Percentiles rank a stretch among this genome's conserved stretches.
phyloP scores from a whole-genome alignment of 768 basidiomycete genomes.

The Naganishia vishniacii region DNA sequence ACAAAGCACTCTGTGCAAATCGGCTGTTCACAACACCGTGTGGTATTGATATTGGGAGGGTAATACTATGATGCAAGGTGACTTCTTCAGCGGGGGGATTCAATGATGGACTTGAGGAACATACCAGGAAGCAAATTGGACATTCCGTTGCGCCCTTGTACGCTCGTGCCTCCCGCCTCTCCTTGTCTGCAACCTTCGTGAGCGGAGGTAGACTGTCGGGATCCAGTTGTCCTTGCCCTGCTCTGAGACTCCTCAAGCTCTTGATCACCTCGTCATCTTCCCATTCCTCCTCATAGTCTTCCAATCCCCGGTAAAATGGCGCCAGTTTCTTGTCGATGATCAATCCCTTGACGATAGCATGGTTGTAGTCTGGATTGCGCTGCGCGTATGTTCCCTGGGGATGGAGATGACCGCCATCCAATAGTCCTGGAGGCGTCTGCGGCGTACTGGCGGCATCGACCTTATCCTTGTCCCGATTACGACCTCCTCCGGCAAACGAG shows the following conservation, averaged over 20 bases:
- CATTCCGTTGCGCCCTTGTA: slow-evolving; percentile 86
- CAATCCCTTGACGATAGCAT: slow-evolving; percentile 74
- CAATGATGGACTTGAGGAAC: slow-evolving; percentile 49
- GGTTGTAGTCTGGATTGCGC: slow-evolving; percentile 72
- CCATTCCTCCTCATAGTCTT: slow-evolving; percentile 86
- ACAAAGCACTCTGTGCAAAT: slow-evolving; percentile 99
- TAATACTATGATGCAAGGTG: slow-evolving; percentile 64
- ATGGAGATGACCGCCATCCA: slow-evolving; percentile 44
- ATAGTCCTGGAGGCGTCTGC: slow-evolving; percentile 39
- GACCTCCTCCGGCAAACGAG: not conserved
- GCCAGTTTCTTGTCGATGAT: slow-evolving; percentile 82
- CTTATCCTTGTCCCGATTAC: slow-evolving; percentile 13
- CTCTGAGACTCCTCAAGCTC: slow-evolving; percentile 65
- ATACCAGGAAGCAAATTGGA: slow-evolving; percentile 93
- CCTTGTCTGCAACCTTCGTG: slow-evolving; percentile 31
- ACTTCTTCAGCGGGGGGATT: too few relatives aligned
- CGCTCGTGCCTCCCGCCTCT: slow-evolving; percentile 65
- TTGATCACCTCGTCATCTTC: slow-evolving; percentile 79
- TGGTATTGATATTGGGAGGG: slow-evolving; percentile 92
- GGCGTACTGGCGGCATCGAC: slow-evolving; percentile 28
- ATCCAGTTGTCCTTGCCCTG: slow-evolving; percentile 34
- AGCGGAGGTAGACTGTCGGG: not conserved
- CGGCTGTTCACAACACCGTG: slow-evolving; percentile 94
- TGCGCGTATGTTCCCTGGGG: slow-evolving; percentile 45
- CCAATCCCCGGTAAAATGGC: slow-evolving; percentile 92